phyloP scores from a whole-genome alignment of 345 rosid genomes.

The Syzygium aqueum region DNA sequence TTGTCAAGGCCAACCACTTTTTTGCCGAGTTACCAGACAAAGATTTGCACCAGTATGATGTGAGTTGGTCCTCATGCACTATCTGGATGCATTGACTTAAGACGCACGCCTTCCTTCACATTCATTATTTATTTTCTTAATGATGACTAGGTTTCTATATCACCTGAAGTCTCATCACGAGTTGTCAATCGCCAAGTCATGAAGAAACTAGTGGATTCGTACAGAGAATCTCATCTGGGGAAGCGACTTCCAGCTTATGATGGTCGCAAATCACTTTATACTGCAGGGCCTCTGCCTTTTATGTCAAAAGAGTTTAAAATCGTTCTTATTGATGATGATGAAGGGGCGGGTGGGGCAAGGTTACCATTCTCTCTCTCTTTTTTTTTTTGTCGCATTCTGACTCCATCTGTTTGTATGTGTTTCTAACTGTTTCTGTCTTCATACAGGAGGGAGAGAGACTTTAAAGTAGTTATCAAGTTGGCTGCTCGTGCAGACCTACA shows the following conservation, averaged over 20 bases:
- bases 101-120: not conserved
- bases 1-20: slow-evolving; percentile 47
- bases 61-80: slow-evolving; percentile 1
- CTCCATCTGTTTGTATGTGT: not conserved
- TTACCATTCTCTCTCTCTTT: not conserved
- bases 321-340: slow-evolving; percentile 39
- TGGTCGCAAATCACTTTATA: slow-evolving; percentile 47
- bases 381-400: not conserved
- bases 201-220: slow-evolving; percentile 27
- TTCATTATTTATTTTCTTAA: not conserved
- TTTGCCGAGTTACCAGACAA: slow-evolving; percentile 41
- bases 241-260: slow-evolving; percentile 50
- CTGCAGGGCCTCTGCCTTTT: slow-evolving; percentile 50
- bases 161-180: slow-evolving; percentile 43
- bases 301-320: slow-evolving; percentile 33
- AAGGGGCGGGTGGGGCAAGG: slow-evolving; percentile 35
- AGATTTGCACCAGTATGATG: slow-evolving; percentile 47
- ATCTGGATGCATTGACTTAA: not conserved
- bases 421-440: not conserved
- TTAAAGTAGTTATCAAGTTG: slow-evolving; percentile 36
- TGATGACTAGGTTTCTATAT: slow-evolving; percentile 31
- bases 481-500: slow-evolving; percentile 51
- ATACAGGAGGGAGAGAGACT: slow-evolving; percentile 40
- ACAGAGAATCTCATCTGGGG: slow-evolving; percentile 31
- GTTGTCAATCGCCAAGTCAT: slow-evolving; percentile 40